Evolutionary conservation across 2,329 filamentous ascomycete genomes (phyloP).

Genomic region (Monosporascus cannonballus): DNA sequence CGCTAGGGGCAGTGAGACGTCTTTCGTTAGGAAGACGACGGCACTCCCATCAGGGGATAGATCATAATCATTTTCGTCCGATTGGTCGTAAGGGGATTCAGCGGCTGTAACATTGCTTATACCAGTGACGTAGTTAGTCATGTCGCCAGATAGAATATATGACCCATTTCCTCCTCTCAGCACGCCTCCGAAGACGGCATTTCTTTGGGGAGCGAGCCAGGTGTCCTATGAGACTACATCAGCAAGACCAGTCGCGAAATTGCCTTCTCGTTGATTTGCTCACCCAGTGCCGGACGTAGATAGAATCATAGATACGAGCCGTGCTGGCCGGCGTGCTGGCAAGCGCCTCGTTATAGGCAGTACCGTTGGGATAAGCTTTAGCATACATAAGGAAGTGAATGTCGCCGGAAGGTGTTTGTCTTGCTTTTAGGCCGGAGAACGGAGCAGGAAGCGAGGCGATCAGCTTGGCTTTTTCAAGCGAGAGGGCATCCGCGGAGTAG

Average conservation of each 20-base stretch:
- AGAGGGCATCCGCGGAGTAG: slow-evolving; percentile 29
- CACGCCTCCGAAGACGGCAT: slow-evolving; percentile 55
- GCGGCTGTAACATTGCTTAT: slow-evolving; percentile 27
- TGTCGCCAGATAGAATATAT: slow-evolving; percentile 22
- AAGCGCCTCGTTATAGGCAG: slow-evolving; percentile 47
- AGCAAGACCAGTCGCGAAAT: background rate
- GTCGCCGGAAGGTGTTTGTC: slow-evolving; percentile 22
- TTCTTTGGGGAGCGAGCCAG: slow-evolving; percentile 48
- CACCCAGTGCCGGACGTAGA: slow-evolving; percentile 54
- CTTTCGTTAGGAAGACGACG: slow-evolving; percentile 51
- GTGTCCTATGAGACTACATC: slow-evolving; percentile 30
- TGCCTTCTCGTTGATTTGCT: slow-evolving; percentile 2
- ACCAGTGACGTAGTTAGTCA: slow-evolving; percentile 29
- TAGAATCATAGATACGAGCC: slow-evolving; percentile 49
- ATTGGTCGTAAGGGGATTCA: slow-evolving; percentile 42
- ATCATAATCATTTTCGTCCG: slow-evolving; percentile 56
- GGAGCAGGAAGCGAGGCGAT: slow-evolving; percentile 31
- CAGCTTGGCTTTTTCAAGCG: slow-evolving; percentile 21
- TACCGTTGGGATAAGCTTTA: slow-evolving; percentile 50
- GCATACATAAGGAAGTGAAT: slow-evolving; percentile 39
- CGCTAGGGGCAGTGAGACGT: slow-evolving; percentile 46
- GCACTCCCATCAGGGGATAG: slow-evolving; percentile 37
- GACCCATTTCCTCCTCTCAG: slow-evolving; percentile 28
- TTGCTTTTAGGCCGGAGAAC: slow-evolving; percentile 32
- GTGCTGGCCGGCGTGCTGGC: slow-evolving; percentile 40